These are phyloP conservation scores for Sporisorium graminicola DNA, from an alignment of 1,284 basidiomycete species.

Conservation along the genomic window DNA sequence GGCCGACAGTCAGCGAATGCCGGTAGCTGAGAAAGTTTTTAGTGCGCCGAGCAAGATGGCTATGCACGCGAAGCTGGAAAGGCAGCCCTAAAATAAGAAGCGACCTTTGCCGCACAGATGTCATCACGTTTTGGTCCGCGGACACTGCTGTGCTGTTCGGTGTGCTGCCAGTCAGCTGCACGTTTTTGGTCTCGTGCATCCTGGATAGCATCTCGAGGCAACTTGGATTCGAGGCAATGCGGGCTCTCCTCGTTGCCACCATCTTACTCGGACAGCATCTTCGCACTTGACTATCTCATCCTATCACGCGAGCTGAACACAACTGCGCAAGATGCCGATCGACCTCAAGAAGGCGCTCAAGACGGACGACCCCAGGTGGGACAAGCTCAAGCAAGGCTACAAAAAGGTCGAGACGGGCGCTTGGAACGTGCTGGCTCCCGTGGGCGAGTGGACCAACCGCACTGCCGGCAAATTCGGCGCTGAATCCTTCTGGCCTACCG, in stretches of 20 bases:
- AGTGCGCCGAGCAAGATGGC: too few species aligned
- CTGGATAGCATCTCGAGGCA: not conserved
- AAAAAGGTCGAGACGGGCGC: constrained; percentile 62
- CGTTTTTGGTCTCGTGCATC: not conserved
- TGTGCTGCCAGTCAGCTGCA: too few species aligned
- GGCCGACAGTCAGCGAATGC: too few species aligned
- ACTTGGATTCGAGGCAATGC: too few species aligned
- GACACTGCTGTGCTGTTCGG: not conserved
- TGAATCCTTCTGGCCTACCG: constrained; percentile 66
- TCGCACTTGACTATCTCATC: not conserved
- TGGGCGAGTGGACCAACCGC: constrained; percentile 55
- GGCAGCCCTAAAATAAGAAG: too few species aligned
- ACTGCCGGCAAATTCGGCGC: constrained; percentile 57
- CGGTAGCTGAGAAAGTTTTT: too few species aligned
- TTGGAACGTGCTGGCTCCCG: constrained; percentile 54
- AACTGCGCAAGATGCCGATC: constrained; percentile 34
- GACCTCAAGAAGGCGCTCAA: constrained; percentile 49
- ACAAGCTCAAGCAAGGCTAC: constrained; percentile 51
- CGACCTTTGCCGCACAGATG: not conserved
- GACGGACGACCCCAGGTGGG: constrained; percentile 49
- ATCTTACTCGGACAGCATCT: not conserved
- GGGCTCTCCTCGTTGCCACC: not conserved
- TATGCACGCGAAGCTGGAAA: too few species aligned
- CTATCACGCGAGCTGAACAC: not conserved
- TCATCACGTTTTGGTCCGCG: not conserved